Conservation (phyloP, 73 alveolate genomes). For the Uronychia setigera region DNA sequence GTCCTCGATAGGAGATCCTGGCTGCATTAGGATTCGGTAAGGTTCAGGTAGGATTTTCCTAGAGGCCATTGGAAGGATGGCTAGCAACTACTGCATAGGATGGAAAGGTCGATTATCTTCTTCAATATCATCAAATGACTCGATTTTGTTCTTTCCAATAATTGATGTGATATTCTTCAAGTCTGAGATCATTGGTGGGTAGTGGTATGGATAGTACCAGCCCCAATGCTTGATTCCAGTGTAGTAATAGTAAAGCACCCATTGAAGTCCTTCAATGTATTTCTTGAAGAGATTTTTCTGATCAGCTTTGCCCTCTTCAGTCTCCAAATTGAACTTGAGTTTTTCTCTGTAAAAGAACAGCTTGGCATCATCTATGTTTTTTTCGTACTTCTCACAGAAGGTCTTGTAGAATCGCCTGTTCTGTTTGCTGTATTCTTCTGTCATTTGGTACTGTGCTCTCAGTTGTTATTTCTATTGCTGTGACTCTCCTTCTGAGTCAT, state of each 20-base stretch:
- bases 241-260: constrained; percentile 94
- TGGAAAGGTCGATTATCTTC: constrained; percentile 81
- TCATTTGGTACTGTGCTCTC: constrained; percentile 8
- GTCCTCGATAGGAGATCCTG: constrained; percentile 47
- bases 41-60: constrained; percentile 83
- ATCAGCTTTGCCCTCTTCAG: constrained; percentile 72
- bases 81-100: constrained; percentile 90
- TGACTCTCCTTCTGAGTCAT: neutral
- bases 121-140: constrained; percentile 42
- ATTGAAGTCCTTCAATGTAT: constrained; percentile 95
- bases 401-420: constrained; percentile 64
- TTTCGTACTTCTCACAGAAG: constrained; percentile 50
- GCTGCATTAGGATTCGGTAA: constrained; percentile 70
- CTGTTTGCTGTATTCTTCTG: constrained; percentile 13
- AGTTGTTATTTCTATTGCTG: constrained; percentile 1
- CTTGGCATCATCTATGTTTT: constrained; percentile 73
- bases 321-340: constrained; percentile 75
- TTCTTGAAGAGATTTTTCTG: constrained; percentile 55
- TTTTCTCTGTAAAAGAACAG: constrained; percentile 81
- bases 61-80: constrained; percentile 91
- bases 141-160: constrained; percentile 39
- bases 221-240: constrained; percentile 97
- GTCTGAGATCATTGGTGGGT: constrained; percentile 99
- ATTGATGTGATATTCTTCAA: constrained; percentile 67
- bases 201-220: constrained; percentile 98